These are phyloP conservation scores for Colletotrichum navitas DNA, from an alignment of 2,329 filamentous ascomycete species.

Conservation along the genomic window DNA sequence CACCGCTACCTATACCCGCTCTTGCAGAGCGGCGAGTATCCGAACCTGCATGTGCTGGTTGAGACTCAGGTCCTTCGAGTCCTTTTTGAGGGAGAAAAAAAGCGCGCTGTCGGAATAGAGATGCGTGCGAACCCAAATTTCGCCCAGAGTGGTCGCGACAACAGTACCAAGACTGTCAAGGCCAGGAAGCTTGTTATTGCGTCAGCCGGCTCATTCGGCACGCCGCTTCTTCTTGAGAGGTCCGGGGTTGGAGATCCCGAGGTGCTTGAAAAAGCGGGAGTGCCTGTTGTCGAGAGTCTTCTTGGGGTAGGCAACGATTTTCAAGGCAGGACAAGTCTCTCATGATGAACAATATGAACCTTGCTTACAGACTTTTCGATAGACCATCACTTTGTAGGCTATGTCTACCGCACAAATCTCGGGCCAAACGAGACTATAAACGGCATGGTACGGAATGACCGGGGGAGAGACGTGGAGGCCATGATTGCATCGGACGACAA, in stretches of 20 bases:
- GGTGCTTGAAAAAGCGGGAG: slow-evolving; percentile 57
- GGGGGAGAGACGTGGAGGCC: slow-evolving; percentile 43
- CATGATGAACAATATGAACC: not conserved
- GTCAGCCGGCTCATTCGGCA: slow-evolving; percentile 10
- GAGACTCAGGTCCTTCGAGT: slow-evolving; percentile 46
- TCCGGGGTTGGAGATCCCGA: slow-evolving; percentile 44
- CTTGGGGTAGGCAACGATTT: slow-evolving; percentile 23
- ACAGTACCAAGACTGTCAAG: slow-evolving; percentile 50
- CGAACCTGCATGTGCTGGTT: slow-evolving; percentile 49
- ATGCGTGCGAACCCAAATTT: slow-evolving; percentile 58
- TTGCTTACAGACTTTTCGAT: not conserved
- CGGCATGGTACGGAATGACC: slow-evolving; percentile 61
- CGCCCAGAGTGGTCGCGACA: slow-evolving; percentile 46
- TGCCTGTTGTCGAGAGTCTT: slow-evolving; percentile 63
- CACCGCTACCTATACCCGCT: slow-evolving; percentile 48
- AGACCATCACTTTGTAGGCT: slow-evolving; percentile 57
- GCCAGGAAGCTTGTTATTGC: slow-evolving; percentile 58
- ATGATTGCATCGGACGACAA: slow-evolving; percentile 45
- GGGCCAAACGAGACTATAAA: slow-evolving; percentile 62
- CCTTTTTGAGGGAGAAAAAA: slow-evolving; percentile 59
- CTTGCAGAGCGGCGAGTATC: slow-evolving; percentile 46
- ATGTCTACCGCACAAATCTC: slow-evolving; percentile 60
- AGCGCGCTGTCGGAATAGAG: slow-evolving; percentile 60
- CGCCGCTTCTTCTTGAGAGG: slow-evolving; percentile 22
- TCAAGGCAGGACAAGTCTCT: slow-evolving; percentile 3